Conservation (phyloP, 257 asterid species). For the Pogostemon cablin region DNA sequence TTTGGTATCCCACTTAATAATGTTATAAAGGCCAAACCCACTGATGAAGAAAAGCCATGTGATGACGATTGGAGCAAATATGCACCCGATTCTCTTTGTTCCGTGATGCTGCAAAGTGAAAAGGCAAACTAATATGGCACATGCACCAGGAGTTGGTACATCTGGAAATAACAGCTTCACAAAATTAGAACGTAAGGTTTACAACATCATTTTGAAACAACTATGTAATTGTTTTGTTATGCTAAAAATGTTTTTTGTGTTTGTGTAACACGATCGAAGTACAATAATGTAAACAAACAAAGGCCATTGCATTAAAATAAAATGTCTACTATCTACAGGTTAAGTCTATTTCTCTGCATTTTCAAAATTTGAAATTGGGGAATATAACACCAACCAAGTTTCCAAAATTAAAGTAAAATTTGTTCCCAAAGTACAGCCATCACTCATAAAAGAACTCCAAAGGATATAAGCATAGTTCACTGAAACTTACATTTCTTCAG, state of each 20-base stretch:
- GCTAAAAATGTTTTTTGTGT: not conserved
- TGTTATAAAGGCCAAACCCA: conserved; percentile 77
- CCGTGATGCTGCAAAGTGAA: conserved; percentile 91
- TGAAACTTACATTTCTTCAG: conserved; percentile 64
- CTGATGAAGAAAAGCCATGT: conserved; percentile 74
- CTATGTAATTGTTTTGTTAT: not conserved
- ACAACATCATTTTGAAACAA: not conserved
- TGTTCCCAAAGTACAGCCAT: conserved; percentile 5
- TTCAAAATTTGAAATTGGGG: not conserved
- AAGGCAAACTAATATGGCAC: conserved; percentile 81
- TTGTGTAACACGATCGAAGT: not conserved
- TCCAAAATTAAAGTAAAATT: not conserved
- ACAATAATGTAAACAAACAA: not conserved
- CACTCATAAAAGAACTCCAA: not conserved
- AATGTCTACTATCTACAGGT: not conserved
- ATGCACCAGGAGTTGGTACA: conserved; percentile 82
- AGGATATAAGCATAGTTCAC: not conserved
- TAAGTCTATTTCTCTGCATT: not conserved
- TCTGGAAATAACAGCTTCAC: conserved; percentile 48
- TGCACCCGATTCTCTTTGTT: conserved; percentile 69
- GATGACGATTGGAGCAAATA: conserved; percentile 88
- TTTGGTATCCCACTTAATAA: conserved; percentile 45
- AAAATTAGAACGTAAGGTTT: conserved; percentile 24
- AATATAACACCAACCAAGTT: not conserved
- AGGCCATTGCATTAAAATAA: not conserved